Percentiles rank a stretch among this genome's conserved stretches.
These are phyloP conservation scores for Epichloe hybrida DNA, from an alignment of 2,329 filamentous ascomycete genomes.

Conservation along the genomic window DNA sequence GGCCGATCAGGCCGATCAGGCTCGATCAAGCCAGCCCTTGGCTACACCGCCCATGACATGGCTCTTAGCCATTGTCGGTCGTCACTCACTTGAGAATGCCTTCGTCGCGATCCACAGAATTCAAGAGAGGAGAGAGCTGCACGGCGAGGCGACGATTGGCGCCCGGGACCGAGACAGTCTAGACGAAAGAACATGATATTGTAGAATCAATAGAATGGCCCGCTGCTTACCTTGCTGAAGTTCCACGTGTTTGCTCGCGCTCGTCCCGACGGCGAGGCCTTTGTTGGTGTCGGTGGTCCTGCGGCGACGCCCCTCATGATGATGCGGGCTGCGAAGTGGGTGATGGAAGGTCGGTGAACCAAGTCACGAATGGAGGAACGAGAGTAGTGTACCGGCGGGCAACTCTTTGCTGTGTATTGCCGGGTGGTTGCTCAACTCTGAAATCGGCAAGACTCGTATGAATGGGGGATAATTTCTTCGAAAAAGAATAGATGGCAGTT, in stretches of 20 bases:
- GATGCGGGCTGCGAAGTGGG: background rate
- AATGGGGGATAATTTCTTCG: too few relatives aligned
- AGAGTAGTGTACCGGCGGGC: too few relatives aligned
- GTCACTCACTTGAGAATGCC: conserved; percentile 1
- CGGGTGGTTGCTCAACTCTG: too few relatives aligned
- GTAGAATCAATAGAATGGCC: background rate
- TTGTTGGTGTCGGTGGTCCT: conserved; percentile 18
- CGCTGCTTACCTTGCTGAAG: conserved; percentile 24
- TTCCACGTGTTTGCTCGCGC: conserved; percentile 26
- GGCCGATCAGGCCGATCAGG: background rate
- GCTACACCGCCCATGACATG: background rate
- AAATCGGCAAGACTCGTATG: too few relatives aligned
- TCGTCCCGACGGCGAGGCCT: conserved; percentile 14
- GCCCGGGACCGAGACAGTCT: background rate
- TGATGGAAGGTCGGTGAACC: background rate
- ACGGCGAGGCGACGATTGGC: background rate
- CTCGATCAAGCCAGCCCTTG: background rate
- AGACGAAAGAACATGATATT: background rate
- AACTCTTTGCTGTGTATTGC: too few relatives aligned
- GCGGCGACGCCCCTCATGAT: conserved; percentile 20
- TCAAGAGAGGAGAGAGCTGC: background rate
- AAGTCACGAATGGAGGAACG: background rate
- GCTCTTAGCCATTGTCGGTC: background rate
- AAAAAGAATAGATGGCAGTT: too few relatives aligned
- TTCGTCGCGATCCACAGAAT: background rate